phyloP scores from a whole-genome alignment of 2,329 filamentous ascomycete genomes.

The Cordyceps farinosa region DNA sequence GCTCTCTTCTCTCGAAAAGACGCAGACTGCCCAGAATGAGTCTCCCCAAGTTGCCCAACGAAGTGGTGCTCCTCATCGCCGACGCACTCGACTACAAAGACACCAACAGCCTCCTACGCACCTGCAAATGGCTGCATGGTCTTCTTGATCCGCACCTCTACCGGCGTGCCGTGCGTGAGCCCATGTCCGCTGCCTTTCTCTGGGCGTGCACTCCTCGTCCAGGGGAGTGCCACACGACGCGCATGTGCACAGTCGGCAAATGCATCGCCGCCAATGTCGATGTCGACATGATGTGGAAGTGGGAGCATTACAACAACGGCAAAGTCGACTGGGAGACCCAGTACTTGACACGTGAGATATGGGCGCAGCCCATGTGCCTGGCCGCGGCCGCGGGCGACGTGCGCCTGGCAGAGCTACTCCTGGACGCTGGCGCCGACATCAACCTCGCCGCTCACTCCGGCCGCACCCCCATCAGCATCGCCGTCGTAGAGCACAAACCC shows the following conservation, averaged over 20 bases:
- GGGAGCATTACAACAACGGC: not conserved
- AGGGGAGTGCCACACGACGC: not conserved
- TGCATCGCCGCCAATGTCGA: not conserved
- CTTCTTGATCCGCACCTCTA: not conserved
- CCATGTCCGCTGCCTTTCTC: not conserved
- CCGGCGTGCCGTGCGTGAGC: not conserved
- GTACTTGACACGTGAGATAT: not conserved
- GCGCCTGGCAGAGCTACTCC: not conserved
- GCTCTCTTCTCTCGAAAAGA: too few relatives aligned
- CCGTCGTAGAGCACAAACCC: not conserved
- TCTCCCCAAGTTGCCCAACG: not conserved
- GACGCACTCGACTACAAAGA: not conserved
- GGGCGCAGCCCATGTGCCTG: not conserved
- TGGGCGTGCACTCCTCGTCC: not conserved
- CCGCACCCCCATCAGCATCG: not conserved
- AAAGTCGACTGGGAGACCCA: not conserved
- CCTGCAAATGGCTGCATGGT: not conserved
- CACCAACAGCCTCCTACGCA: not conserved
- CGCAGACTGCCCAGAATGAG: not conserved
- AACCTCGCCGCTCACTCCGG: not conserved
- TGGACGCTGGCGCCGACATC: not conserved
- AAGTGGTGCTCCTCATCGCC: not conserved
- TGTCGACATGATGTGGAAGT: not conserved
- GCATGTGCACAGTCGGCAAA: not conserved
- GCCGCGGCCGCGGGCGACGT: not conserved